Evolutionary conservation across 805 yeast species (phyloP), one percentile per base, ranked within the genome.

Genomic region (Maudiozyma serrabonitensis): DNA sequence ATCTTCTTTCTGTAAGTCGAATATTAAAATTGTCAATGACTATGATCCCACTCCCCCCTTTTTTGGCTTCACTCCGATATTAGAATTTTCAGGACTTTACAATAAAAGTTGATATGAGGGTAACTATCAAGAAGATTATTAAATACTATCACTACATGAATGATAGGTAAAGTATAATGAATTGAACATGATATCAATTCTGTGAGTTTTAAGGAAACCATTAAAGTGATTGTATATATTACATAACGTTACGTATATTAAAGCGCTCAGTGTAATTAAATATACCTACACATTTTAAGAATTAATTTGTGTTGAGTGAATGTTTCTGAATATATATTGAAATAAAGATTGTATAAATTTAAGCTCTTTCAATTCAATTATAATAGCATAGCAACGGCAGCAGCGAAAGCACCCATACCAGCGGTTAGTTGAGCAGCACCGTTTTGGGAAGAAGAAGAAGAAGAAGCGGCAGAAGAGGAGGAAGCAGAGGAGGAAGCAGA

Each of bases 341-440:
- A 39, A 39, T 23, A 9, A 43, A 43, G 38, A 38, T 7, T 19
- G 21, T 19, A 31, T n/a, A 19, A 45, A 45, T 3, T 21, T n/a
- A 25, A 34, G 13, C 15, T 45, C 16, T 48, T 15, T 26, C 46
- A 52, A 37, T 47, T 34, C 25, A 47, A 42, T 55, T 48, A 55
- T 47, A 55, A 52, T 44, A 55, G 45, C 46, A 55, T 43, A 26
- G 58, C 58, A 19, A 50, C 54, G 42, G 57, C 58, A 52, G 56
- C 58, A 34, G 55, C 58, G 38, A 55, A 37, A 34, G 46, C 51
- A 51, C 58, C 55, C 46, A 55, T 45, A 51, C 56, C 56, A 19
- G 54, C 46, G 25, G 48, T 39, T 21, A 25, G 31, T 39, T 40
- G 41, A 31, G 52, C 54, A 41, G 54, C 52, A 45, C 52, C 52